Conservation (phyloP, 1,284 basidiomycete genomes). For the Trichosporon coremiiforme region DNA sequence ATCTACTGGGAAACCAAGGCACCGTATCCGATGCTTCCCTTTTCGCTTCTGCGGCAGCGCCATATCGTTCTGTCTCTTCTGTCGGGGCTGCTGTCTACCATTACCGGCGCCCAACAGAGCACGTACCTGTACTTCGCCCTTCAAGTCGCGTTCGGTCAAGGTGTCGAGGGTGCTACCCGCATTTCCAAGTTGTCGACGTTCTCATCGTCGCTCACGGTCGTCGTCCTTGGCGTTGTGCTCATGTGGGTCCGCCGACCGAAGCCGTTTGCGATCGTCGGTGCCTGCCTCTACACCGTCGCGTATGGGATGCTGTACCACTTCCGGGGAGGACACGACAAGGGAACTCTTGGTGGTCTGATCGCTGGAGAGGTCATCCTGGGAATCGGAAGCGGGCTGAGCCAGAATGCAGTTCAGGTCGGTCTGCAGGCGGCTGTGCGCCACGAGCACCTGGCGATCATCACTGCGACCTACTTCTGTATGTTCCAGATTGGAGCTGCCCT, state of each 20-base stretch:
- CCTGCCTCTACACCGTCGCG: conserved; percentile 41
- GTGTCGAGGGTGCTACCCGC: conserved; percentile 40
- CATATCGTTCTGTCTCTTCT: conserved; percentile 51
- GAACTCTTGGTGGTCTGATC: conserved; percentile 44
- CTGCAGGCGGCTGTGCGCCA: conserved; percentile 53
- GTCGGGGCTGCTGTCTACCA: conserved; percentile 48
- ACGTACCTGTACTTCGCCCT: conserved; percentile 52
- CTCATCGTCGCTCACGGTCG: conserved; percentile 49
- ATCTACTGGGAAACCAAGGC: conserved; percentile 54
- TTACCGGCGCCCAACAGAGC: conserved; percentile 49
- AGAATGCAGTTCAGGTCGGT: conserved; percentile 52
- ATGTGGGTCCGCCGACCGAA: conserved; percentile 54
- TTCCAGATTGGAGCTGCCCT: conserved; percentile 49
- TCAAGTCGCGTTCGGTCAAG: conserved; percentile 51
- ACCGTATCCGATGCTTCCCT: conserved; percentile 54
- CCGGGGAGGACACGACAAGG: conserved; percentile 44
- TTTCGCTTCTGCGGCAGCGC: conserved; percentile 52
- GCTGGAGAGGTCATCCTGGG: conserved; percentile 55
- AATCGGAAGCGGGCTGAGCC: conserved; percentile 41
- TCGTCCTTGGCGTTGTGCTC: conserved; percentile 51
- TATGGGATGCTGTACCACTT: conserved; percentile 56
- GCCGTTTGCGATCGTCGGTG: conserved; percentile 52
- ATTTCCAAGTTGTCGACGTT: conserved; percentile 54
- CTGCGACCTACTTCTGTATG: conserved; percentile 48
- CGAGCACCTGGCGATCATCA: conserved; percentile 52